These are phyloP conservation scores for Mycena sanguinolenta DNA, from an alignment of 768 basidiomycete species.

Conservation along the genomic window DNA sequence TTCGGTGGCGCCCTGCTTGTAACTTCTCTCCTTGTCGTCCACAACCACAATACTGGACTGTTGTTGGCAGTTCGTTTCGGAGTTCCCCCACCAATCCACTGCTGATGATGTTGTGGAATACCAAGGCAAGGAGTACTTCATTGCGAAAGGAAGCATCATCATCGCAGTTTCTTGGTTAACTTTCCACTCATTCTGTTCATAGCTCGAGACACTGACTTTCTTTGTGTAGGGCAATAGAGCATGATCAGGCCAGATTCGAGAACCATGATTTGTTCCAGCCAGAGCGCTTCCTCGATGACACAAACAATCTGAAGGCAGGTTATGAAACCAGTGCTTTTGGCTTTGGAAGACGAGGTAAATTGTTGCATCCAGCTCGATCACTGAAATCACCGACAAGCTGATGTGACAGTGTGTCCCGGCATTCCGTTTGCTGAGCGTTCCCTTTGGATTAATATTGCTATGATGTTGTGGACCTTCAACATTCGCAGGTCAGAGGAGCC, in stretches of 20 bases:
- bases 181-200: not conserved
- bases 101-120: slow-evolving; percentile 2
- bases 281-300: slow-evolving; percentile 3
- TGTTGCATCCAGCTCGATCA: not conserved
- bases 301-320: not conserved
- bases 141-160: slow-evolving; percentile 5
- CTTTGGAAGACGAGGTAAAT: slow-evolving; percentile 1
- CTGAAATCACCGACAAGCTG: not conserved
- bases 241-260: not conserved
- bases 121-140: not conserved
- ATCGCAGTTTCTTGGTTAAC: not conserved
- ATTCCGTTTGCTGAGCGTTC: not conserved
- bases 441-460: slow-evolving; percentile 3
- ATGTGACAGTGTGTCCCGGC: not conserved
- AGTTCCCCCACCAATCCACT: slow-evolving; percentile 4
- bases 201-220: not conserved
- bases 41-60: not conserved
- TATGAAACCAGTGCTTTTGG: slow-evolving; percentile 1
- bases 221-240: slow-evolving; percentile 1
- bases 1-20: not conserved
- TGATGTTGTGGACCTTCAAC: not conserved
- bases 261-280: slow-evolving; percentile 1
- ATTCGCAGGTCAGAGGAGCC: not conserved
- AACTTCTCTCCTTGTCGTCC: not conserved
- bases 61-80: slow-evolving; percentile 2